Evolutionary conservation across 371 early-diverging fungal genomes (phyloP).

Genomic region (Apophysomyces variabilis): DNA sequence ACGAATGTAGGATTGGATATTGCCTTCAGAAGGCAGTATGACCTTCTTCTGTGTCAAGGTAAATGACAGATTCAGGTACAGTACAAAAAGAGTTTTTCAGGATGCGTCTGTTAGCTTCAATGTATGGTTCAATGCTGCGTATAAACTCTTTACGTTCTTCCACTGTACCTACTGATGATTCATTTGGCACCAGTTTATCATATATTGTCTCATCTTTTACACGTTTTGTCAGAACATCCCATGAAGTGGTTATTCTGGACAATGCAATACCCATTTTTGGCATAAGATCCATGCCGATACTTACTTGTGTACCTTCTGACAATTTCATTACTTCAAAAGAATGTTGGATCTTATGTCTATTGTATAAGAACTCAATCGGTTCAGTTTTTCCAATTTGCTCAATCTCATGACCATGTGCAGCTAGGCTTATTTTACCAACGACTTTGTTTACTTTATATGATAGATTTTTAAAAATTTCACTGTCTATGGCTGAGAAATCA

Average conservation of each 20-base stretch:
- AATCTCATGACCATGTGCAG: too few relatives aligned
- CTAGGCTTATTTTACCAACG: neutral
- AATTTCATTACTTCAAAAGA: conserved; percentile 17
- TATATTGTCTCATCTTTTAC: neutral
- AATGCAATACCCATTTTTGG: conserved; percentile 16
- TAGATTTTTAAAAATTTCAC: neutral
- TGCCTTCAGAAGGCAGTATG: conserved; percentile 12
- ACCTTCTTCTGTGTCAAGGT: conserved; percentile 13
- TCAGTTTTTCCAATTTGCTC: too few relatives aligned
- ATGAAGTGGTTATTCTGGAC: conserved; percentile 10
- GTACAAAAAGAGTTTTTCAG: conserved; percentile 22
- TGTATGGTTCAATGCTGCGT: conserved; percentile 5
- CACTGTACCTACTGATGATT: conserved; percentile 21
- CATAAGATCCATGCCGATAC: conserved; percentile 8
- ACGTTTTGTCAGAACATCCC: neutral
- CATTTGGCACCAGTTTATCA: conserved; percentile 17
- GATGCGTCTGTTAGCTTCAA: conserved; percentile 17
- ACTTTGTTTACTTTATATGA: neutral
- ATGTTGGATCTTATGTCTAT: too few relatives aligned
- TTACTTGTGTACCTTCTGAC: neutral
- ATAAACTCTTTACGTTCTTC: conserved; percentile 18
- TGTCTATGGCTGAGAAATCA: neutral
- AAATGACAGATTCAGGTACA: conserved; percentile 20
- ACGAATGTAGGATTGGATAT: conserved; percentile 15
- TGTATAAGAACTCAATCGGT: too few relatives aligned